phyloP scores from a whole-genome alignment of 1,139 yeast species.

The Suhomyces terraborum region DNA sequence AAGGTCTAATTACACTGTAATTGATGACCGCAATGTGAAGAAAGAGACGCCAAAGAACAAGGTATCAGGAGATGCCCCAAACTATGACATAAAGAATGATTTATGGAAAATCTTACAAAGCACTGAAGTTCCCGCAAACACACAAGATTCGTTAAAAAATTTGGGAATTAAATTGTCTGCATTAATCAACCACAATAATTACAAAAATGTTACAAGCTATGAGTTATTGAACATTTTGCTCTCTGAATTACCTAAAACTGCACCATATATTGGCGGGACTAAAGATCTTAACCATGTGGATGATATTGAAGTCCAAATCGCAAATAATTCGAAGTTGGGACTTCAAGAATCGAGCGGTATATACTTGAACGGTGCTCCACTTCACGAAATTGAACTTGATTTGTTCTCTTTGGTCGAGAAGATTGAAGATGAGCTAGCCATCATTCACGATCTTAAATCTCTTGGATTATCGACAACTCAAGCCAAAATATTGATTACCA shows the following conservation, averaged over 20 bases:
- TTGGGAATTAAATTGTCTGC: constrained; percentile 53
- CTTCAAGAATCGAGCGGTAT: constrained; percentile 51
- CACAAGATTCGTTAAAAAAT: constrained; percentile 31
- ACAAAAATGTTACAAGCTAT: constrained; percentile 28
- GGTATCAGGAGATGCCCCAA: background rate
- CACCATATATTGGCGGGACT: constrained; percentile 32
- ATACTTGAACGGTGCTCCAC: constrained; percentile 63
- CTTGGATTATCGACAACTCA: constrained; percentile 40
- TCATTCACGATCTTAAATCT: constrained; percentile 30
- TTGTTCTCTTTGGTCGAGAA: constrained; percentile 40
- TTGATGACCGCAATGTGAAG: constrained; percentile 55
- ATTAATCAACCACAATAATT: constrained; percentile 36
- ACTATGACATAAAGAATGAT: constrained; percentile 13
- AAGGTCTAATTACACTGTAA: constrained; percentile 62
- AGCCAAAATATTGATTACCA: constrained; percentile 42
- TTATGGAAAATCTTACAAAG: constrained; percentile 16
- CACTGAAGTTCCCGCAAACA: constrained; percentile 7
- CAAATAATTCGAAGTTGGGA: constrained; percentile 36
- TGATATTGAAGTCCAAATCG: constrained; percentile 25
- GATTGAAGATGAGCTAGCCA: constrained; percentile 37
- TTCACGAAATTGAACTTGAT: constrained; percentile 47
- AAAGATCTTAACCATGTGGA: constrained; percentile 14
- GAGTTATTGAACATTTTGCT: constrained; percentile 40
- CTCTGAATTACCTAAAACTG: constrained; percentile 54
- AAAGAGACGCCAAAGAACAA: constrained; percentile 2